Base-by-base conservation (phyloP, 495 filamentous ascomycete genomes). In the Gamarada debralockiae region DNA sequence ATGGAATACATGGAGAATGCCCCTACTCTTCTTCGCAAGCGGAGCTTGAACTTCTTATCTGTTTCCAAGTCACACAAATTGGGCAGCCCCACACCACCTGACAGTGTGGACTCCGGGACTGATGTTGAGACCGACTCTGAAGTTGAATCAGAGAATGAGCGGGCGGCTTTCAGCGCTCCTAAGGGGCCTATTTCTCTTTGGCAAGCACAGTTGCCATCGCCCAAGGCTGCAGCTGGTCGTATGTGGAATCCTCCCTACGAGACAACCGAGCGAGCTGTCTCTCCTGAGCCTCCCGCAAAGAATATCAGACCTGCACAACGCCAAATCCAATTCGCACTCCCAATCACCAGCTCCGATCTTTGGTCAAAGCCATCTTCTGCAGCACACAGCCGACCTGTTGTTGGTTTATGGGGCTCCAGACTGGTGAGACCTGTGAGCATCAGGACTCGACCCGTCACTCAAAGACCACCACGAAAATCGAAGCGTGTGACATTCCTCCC, bases 401-500 rank as follows among this genome's bases (percentile, higher is more conserved):
- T 56, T 45, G 58, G 53, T 21, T 43, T 66, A 12, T 66, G 64
- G 64, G 56, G 58, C 12, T 61, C 61, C 21, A 68, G 61, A 51
- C 41, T 62, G 0, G 44, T 56, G 4, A 56, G 48, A 17, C 64
- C 58, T 8, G 50, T 38, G 36, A 63, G 62, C 37, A 53, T 48
- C 4, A 39, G 50, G 0, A 54, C 55, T 34, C 47, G 58, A 22
- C 50, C 40, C 6, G 43, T 46, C 18, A 52, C 55, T 20, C 53
- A 57, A 18, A 34, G 49, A 50, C 78, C 78, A 12, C 69, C 69
- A 17, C 70, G 77, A 23, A 77, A 67, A 39, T 74, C 68, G 59
- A 76, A 68, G 59, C 75, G 78, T 38, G 56, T 77, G 9, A 77
- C 73, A 37, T 59, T 76, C 33, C 67, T 81, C 3, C 78, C 78